These are phyloP conservation scores for Pseudogymnoascus sp. DNA, from an alignment of 2,329 filamentous ascomycete species.

Conservation along the genomic window DNA sequence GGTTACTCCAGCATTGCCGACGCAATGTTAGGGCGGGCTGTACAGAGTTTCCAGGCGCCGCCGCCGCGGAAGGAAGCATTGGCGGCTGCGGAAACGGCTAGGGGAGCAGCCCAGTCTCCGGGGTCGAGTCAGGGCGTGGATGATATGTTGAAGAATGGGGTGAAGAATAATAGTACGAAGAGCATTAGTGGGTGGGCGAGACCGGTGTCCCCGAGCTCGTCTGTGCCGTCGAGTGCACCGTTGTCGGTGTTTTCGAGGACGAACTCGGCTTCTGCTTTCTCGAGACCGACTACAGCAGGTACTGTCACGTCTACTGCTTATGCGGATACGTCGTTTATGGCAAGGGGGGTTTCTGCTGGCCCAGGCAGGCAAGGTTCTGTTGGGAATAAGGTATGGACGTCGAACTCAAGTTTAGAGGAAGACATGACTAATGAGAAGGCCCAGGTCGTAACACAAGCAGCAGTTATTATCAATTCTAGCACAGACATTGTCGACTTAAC, in stretches of 20 bases:
- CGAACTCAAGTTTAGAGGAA: not conserved
- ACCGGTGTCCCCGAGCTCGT: slow-evolving; percentile 18
- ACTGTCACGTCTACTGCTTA: not conserved
- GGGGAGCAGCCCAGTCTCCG: not conserved
- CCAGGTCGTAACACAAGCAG: not conserved
- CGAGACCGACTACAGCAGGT: slow-evolving; percentile 23
- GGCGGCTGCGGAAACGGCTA: not conserved
- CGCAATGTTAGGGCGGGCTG: slow-evolving; percentile 28
- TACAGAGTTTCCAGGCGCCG: slow-evolving; percentile 16
- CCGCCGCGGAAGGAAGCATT: slow-evolving; percentile 19
- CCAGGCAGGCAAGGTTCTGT: not conserved
- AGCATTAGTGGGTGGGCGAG: slow-evolving; percentile 17
- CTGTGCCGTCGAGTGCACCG: not conserved
- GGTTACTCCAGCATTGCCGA: slow-evolving; percentile 25
- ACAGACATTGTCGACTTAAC: not conserved
- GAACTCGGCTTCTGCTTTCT: not conserved
- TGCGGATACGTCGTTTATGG: not conserved
- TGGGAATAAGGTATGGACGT: not conserved
- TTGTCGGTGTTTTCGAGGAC: not conserved
- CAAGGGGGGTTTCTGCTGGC: not conserved
- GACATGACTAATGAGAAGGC: not conserved
- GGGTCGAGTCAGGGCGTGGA: not conserved
- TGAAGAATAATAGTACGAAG: not conserved
- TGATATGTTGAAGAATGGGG: slow-evolving; percentile 4
- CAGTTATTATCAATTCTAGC: not conserved